Evolutionary conservation across 225 moss, liverwort and hornwort genomes (phyloP).

Genomic region (Marchantia polymorpha): DNA sequence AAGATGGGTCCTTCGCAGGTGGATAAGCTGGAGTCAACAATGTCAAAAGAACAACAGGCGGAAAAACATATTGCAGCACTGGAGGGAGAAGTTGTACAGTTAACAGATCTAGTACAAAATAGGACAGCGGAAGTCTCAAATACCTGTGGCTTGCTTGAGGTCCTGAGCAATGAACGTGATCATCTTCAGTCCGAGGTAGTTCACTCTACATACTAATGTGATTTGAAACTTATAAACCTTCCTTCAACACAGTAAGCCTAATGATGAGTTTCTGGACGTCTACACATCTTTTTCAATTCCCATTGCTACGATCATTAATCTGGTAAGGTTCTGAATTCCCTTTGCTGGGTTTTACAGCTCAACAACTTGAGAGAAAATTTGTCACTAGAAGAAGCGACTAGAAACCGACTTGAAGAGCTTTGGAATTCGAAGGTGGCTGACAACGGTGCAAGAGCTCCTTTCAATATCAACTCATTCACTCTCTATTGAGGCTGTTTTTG

Average conservation of each 20-base stretch:
- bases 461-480: background rate
- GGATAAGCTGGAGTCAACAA: conserved; percentile 56
- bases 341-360: conserved; percentile 37
- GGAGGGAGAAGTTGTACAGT: conserved; percentile 54
- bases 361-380: conserved; percentile 48
- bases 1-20: conserved; percentile 39
- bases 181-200: conserved; percentile 63
- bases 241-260: background rate
- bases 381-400: conserved; percentile 52
- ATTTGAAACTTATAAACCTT: background rate
- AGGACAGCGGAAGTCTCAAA: conserved; percentile 53
- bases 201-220: background rate
- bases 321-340: background rate
- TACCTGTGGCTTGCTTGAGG: conserved; percentile 56
- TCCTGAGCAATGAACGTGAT: conserved; percentile 57
- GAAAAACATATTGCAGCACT: conserved; percentile 58
- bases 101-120: conserved; percentile 45
- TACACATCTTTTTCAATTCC: background rate
- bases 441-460: background rate
- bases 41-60: conserved; percentile 56
- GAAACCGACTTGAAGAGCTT: conserved; percentile 57
- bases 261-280: background rate
- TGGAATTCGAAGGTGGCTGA: conserved; percentile 55
- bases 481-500: background rate
- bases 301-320: background rate